Evolutionary conservation across 1,284 basidiomycete genomes (phyloP), one percentile per base, ranked within the genome.

Genomic region (Rhodotorula sp.): DNA sequence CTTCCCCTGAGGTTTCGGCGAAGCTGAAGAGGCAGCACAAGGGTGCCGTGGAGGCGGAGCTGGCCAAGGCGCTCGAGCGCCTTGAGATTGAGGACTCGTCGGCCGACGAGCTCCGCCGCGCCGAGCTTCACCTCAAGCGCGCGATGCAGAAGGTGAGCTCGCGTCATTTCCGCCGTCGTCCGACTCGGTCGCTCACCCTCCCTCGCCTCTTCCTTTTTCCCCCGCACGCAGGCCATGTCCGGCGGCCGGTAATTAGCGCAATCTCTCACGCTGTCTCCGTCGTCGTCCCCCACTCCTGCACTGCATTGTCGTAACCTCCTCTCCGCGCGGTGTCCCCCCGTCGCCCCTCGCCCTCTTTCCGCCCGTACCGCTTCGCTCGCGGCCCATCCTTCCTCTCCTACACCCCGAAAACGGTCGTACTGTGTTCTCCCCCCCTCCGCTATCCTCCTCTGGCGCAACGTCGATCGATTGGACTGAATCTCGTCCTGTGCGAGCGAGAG

Each of bases 1-100:
- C 91, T 68, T 91, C 90, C 59, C 94, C 95, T 64, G 94, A 97
- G 84, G 91, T 97, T 79, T 91, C 91, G 80, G 91, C 93, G 89
- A 97, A 97, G 86, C 89, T 97, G 83, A 58, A 58, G 88, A 90
- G 94, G 77, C 93, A 93, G 81, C 91, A 94, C 68, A 94, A 94
- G 86, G 82, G 87, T 61, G 91, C 93, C 82, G 91, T 97, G 78
- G 94, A 97, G 86, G 86, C 90, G 79, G 95, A 97, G 86, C 91
- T 97, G 75, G 94, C 95, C 72, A 91, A 93, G 82, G 93, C 95
- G 48, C 87, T 97, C 70, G 95, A 97, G 88, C 92, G 92, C 85
- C 86, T 97, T 80, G 94, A 97, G 87, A 90, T 95, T 76, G 94
- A 96, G 85, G 91, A 94, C 75, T 91, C 92, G 69, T 86, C 90